Evolutionary conservation across 176 grass and related monocot genomes (phyloP), one percentile per base, ranked within the genome.

Genomic region (Bolboschoenus planiculmis): DNA sequence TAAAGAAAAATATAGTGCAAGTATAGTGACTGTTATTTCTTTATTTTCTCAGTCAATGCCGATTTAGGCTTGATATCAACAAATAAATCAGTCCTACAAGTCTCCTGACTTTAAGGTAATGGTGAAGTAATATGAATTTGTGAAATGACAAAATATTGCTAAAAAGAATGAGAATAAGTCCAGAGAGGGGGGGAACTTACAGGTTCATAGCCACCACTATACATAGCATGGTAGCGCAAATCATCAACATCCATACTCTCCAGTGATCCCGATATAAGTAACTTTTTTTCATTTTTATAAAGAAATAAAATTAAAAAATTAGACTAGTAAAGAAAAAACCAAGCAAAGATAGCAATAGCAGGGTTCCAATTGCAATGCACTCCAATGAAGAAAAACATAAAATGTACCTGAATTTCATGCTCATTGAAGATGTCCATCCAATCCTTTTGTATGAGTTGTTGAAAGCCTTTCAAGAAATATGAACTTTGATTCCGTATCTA

Each of bases 381-480:
- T 88, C 3, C 27, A 72, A n/a, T 53, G 29, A 55, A 74, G 16
- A 83, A 40, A 21, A 70, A 65, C 58, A 51, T 50, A 29, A 82
- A 81, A 55, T n/a, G 63, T 88, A 99, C 96, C 92, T 99, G 96
- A 91, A 99, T 86, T 89, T 99, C 96, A 88, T 99, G 90, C 88
- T 99, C 96, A 84, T 86, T 95, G 84, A 99, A 99, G 91, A 99
- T 91, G 81, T 99, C 88, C 11, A 95, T 95, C 96, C 96, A 99
- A 47, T 99, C 92, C 67, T 95, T 99, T 71, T 89, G 84, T 85
- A 99, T 90, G 76, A 99, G 92, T 77, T 95, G 89, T 87, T 93
- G 92, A 87, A 99, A 99, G 81, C 96, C 92, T 88, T 90, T 87
- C 82, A 99, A 87, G 73, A 99, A 99, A 87, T 95, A 89, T 77